Evolutionary conservation across 2,329 filamentous ascomycete species (phyloP), one percentile per base, ranked within the genome.

Genomic region (Cordyceps pruinosa): DNA sequence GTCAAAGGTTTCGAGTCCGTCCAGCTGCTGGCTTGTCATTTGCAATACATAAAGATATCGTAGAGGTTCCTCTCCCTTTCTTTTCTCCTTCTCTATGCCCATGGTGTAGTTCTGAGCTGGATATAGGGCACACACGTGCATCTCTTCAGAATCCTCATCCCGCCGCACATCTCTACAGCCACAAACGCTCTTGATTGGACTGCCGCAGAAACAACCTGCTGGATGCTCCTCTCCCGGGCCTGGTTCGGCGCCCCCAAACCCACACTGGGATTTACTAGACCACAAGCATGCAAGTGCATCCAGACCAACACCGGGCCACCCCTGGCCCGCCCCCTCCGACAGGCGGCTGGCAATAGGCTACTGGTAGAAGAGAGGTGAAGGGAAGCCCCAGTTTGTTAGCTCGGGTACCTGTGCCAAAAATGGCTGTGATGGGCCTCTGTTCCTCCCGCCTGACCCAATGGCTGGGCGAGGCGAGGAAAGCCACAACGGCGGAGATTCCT

Each of bases 311-410:
- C 45, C 45, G 53, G 53, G 35, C 32, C 28, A 50, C 55, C 48
- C 47, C 55, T 57, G 47, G 55, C 55, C 55, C 47, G 47, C 55
- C 47, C 46, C 54, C n/a, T n/a, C n/a, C n/a, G n/a, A n/a, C n/a
- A n/a, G n/a, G n/a, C n/a, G n/a, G n/a, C n/a, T n/a, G n/a, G n/a
- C n/a, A n/a, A n/a, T n/a, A n/a, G n/a, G n/a, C n/a, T n/a, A n/a
- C n/a, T n/a, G n/a, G n/a, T 41, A 53, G 19, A 23, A 42, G 9
- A 57, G 19, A n/a, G 32, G 23, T 39, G 4, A 21, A 19, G 5
- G 30, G 23, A 8, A 25, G 55, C 30, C 54, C 54, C 54, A 57
- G 28, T 46, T n/a, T 21, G 25, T 46, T 52, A 52, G 55, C 55
- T 57, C 55, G 55, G 41, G 55, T 57, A 51, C 39, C 47, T 47